These are phyloP conservation scores for Domatiomyces catenatus DNA, from an alignment of 2,329 filamentous ascomycete genomes.

Conservation along the genomic window DNA sequence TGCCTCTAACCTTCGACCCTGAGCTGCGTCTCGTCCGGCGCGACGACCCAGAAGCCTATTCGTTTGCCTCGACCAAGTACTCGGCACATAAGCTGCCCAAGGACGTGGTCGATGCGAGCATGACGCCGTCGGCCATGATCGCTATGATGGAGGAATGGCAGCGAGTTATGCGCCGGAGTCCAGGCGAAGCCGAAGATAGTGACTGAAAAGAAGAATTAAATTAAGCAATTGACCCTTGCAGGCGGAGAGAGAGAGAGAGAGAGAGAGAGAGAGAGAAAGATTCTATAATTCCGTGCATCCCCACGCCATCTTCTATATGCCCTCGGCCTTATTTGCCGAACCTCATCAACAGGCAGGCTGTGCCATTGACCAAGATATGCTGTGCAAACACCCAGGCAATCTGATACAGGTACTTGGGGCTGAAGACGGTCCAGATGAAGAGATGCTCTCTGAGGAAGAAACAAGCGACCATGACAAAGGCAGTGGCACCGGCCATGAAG, in stretches of 20 bases:
- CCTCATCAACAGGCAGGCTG: not conserved
- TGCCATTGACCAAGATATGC: conserved; percentile 58
- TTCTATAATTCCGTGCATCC: too few relatives aligned
- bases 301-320: too few relatives aligned
- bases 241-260: too few relatives aligned
- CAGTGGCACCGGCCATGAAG: conserved; percentile 19
- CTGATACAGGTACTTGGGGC: conserved; percentile 85
- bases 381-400: conserved; percentile 76
- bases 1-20: conserved; percentile 40
- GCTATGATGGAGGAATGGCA: conserved; percentile 70
- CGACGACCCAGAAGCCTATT: conserved; percentile 77
- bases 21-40: conserved; percentile 71
- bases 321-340: not conserved
- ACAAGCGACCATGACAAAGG: conserved; percentile 71
- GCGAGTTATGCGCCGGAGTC: conserved; percentile 35
- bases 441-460: conserved; percentile 70
- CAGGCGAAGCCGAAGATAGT: conserved; percentile 27
- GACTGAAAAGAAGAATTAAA: conserved; percentile 5
- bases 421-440: conserved; percentile 98
- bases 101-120: conserved; percentile 64
- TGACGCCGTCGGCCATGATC: conserved; percentile 53
- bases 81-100: conserved; percentile 90
- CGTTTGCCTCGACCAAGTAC: conserved; percentile 72
- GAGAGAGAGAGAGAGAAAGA: too few relatives aligned
- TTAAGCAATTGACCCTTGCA: too few relatives aligned